These are phyloP conservation scores for Wickerhamiella infanticola DNA, from an alignment of 1,139 yeast genomes.

Conservation along the genomic window DNA sequence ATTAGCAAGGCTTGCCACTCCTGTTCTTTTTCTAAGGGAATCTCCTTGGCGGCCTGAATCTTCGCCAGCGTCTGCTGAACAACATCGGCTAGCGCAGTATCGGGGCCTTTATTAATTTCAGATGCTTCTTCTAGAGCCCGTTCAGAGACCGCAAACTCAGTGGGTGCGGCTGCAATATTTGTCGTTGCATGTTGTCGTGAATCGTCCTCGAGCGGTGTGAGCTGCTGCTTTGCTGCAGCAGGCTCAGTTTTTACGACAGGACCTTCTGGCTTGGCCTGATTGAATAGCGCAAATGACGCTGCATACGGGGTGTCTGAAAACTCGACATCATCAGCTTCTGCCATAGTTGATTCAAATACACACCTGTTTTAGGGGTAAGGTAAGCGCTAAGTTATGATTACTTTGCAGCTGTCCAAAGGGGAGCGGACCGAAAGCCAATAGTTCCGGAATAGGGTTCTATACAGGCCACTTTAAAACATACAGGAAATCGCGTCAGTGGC, in stretches of 20 bases:
- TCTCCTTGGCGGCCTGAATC: conserved; percentile 1
- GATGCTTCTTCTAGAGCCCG: neutral
- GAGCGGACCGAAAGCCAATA: too few relatives aligned
- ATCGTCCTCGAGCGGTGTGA: neutral
- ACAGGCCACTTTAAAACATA: too few relatives aligned
- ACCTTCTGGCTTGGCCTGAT: conserved; percentile 2
- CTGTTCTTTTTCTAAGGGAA: conserved; percentile 6
- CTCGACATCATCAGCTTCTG: conserved; percentile 9
- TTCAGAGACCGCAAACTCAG: neutral
- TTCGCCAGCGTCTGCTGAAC: conserved; percentile 2
- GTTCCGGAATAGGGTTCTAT: too few relatives aligned
- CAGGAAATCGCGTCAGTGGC: too few relatives aligned
- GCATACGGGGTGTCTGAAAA: conserved; percentile 15
- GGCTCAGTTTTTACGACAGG: neutral
- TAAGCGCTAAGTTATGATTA: neutral
- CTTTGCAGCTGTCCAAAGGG: neutral
- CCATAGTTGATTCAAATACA: neutral
- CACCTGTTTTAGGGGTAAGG: neutral
- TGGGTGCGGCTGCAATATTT: neutral
- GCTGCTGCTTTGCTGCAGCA: neutral
- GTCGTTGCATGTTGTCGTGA: neutral
- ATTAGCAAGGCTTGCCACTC: conserved; percentile 9
- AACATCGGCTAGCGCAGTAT: conserved; percentile 4
- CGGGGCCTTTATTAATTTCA: neutral
- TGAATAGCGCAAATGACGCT: conserved; percentile 16